Evolutionary conservation across 345 rosid genomes (phyloP).

Genomic region (Melastoma malabathricum): DNA sequence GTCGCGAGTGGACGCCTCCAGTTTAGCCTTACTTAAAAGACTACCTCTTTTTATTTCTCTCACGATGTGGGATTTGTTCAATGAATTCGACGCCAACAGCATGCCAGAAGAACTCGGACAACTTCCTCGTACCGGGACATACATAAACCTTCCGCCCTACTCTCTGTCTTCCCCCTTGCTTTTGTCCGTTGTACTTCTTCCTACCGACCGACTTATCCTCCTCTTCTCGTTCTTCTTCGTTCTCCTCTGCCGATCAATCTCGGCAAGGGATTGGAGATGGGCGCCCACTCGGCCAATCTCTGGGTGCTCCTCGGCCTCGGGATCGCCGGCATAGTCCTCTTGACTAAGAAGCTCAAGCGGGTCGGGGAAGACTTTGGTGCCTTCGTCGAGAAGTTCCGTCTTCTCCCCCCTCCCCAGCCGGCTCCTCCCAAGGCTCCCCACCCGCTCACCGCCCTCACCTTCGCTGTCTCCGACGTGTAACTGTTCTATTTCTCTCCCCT

Average conservation of each 20-base stretch:
- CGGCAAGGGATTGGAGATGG: not conserved
- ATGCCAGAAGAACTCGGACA: too few relatives aligned
- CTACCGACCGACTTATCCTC: not conserved
- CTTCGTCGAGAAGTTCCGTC: slow-evolving; percentile 55
- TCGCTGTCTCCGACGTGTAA: slow-evolving; percentile 83
- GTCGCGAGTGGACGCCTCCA: too few relatives aligned
- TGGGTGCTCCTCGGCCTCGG: slow-evolving; percentile 86
- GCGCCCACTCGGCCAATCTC: slow-evolving; percentile 38
- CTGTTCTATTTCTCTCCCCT: not conserved
- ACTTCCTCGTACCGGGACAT: not conserved
- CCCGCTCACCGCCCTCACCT: slow-evolving; percentile 73
- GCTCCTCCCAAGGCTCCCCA: slow-evolving; percentile 98
- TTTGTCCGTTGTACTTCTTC: not conserved
- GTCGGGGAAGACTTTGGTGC: slow-evolving; percentile 79
- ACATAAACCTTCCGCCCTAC: not conserved
- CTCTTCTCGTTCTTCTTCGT: not conserved
- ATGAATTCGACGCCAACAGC: too few relatives aligned
- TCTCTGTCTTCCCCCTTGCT: not conserved
- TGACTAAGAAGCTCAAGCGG: slow-evolving; percentile 56
- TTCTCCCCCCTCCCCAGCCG: slow-evolving; percentile 94
- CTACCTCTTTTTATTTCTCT: too few relatives aligned
- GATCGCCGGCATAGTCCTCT: slow-evolving; percentile 57
- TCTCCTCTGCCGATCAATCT: not conserved
- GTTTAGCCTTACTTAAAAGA: too few relatives aligned
- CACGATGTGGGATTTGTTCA: too few relatives aligned